Base-by-base conservation (phyloP, 352 stramenopile genomes). In the Globisporangium irregulare region DNA sequence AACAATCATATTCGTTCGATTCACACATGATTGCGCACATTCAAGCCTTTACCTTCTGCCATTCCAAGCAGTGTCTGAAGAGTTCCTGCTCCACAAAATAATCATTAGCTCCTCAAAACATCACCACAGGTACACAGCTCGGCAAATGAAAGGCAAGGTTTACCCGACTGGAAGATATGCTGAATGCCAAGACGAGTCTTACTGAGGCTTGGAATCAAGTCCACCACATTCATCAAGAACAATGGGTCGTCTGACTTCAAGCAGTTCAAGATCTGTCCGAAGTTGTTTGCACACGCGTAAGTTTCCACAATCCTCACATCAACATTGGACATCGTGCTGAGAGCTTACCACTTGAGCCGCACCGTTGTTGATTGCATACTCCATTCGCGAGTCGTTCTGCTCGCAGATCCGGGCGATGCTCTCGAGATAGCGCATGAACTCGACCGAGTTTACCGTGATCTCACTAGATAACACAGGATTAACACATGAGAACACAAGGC, bases 171-270 rank as follows among this genome's bases (percentile, higher is more conserved):
- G n/a, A 93, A 92, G 59, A 95, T 82, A 71, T 93, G 72, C 62
- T 81, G 67, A 46, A 94, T 73, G 15, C 88, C 88, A 29, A 82
- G 67, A 15, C 82, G 78, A 5, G 84, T 93, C 38, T 84, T 74
- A 62, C 84, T 90, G 18, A 95, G 62, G 15, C 82, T 86, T 1
- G 86, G 86, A 20, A 95, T 69, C 58, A 95, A 73, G 64, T 95
- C 88, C 14, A 94, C 73, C 22, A 95, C 74, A 57, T 93, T 95
- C 85, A 95, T 90, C 68, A 93, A 68, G 64, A 94, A 93, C 22
- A 95, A 69, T 5, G 83, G 70, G 58, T 95, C 88, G n/a, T 82
- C 77, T 9, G 86, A 93, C 69, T 90, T 80, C 38, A 95, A 72
- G 46, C 84, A 86, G 29, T 86, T 71, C 41, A 95, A 59, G 66